Percentiles rank a stretch among this genome's conserved stretches.
These are phyloP conservation scores for Tephrocybe sp. DNA, from an alignment of 768 basidiomycete species.

Conservation along the genomic window DNA sequence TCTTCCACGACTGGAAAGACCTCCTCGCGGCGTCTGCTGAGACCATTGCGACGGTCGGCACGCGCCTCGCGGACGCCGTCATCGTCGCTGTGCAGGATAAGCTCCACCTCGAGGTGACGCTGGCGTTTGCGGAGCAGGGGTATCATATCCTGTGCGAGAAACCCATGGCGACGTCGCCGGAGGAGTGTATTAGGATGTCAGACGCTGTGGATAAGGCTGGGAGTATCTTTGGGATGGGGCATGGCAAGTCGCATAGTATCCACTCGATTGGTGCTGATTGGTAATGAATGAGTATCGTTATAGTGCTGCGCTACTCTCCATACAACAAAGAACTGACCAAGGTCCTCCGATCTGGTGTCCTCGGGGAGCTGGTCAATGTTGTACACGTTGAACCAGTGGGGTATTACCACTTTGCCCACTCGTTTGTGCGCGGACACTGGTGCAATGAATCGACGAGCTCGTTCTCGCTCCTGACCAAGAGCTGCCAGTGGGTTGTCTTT, in stretches of 20 bases:
- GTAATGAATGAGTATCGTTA: neutral
- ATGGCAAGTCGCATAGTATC: constrained; percentile 72
- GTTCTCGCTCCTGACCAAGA: constrained; percentile 87
- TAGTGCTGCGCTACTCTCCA: constrained; percentile 86
- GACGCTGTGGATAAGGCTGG: constrained; percentile 64
- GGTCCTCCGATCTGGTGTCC: constrained; percentile 62
- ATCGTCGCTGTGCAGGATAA: constrained; percentile 78
- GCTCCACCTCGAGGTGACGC: constrained; percentile 71
- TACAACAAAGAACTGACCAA: constrained; percentile 71
- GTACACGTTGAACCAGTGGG: constrained; percentile 87
- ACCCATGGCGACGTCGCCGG: constrained; percentile 78
- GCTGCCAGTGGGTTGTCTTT: constrained; percentile 67
- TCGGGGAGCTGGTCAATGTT: constrained; percentile 79
- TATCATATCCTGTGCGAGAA: constrained; percentile 93
- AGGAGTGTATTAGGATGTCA: constrained; percentile 76
- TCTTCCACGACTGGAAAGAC: constrained; percentile 71
- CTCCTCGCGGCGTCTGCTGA: constrained; percentile 67
- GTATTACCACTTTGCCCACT: constrained; percentile 87
- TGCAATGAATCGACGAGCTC: constrained; percentile 61
- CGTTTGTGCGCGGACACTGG: constrained; percentile 86
- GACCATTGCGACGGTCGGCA: constrained; percentile 59
- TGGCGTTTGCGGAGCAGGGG: constrained; percentile 75
- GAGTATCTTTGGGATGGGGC: constrained; percentile 83
- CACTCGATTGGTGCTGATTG: neutral
- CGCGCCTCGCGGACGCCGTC: constrained; percentile 78